Evolutionary conservation across 1,139 yeast genomes (phyloP).

Genomic region (Sugiyamaella paludigena): DNA sequence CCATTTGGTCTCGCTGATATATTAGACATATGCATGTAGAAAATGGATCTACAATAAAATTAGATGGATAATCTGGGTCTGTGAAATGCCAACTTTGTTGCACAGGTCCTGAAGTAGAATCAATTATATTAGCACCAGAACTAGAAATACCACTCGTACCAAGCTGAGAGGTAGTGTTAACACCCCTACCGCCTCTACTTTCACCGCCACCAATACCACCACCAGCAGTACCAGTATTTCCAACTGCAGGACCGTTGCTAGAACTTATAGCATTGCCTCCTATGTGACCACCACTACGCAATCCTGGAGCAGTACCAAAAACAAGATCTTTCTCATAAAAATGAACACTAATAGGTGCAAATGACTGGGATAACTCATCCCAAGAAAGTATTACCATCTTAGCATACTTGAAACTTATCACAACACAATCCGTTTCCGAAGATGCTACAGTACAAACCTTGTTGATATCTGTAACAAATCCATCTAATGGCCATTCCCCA

Average conservation of each 20-base stretch:
- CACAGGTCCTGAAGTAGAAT: slow-evolving; percentile 32
- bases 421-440: slow-evolving; percentile 54
- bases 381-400: slow-evolving; percentile 75
- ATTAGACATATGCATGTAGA: slow-evolving; percentile 61
- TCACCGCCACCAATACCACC: slow-evolving; percentile 7
- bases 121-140: slow-evolving; percentile 26
- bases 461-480: slow-evolving; percentile 60
- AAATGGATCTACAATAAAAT: slow-evolving; percentile 64
- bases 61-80: slow-evolving; percentile 46
- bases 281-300: slow-evolving; percentile 8
- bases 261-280: slow-evolving; percentile 4
- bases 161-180: not conserved
- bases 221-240: slow-evolving; percentile 4
- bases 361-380: slow-evolving; percentile 52
- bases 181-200: slow-evolving; percentile 6
- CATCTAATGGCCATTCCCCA: slow-evolving; percentile 69
- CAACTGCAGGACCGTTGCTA: not conserved
- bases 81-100: slow-evolving; percentile 40
- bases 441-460: slow-evolving; percentile 53
- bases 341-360: slow-evolving; percentile 78
- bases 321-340: slow-evolving; percentile 70
- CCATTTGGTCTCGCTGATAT: slow-evolving; percentile 62
- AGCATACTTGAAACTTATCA: slow-evolving; percentile 70
- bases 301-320: slow-evolving; percentile 13
- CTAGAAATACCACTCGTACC: not conserved